Conservation (phyloP, 331 rosid species). For the Pyrus hybrid region DNA sequence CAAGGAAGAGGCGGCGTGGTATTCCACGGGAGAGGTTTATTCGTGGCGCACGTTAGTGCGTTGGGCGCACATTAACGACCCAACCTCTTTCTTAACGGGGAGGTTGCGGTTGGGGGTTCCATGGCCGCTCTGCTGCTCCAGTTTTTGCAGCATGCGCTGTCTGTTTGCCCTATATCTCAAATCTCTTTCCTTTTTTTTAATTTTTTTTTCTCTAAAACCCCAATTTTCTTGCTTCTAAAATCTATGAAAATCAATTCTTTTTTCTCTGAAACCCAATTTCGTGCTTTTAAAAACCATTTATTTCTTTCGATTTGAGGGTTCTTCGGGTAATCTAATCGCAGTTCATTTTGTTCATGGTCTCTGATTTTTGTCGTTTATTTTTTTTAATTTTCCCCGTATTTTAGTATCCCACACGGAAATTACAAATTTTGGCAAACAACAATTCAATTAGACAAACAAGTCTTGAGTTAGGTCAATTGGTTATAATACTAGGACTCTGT, state of each 20-base stretch:
- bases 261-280: neutral
- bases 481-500: no score
- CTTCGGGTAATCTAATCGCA: neutral
- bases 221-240: neutral
- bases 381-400: neutral
- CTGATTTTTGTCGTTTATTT: neutral
- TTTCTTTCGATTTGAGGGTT: neutral
- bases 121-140: slow-evolving; percentile 43
- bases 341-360: neutral
- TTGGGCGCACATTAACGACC: neutral
- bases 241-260: no score
- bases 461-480: neutral
- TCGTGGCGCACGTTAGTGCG: neutral
- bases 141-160: slow-evolving; percentile 41
- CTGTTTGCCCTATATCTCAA: slow-evolving; percentile 38
- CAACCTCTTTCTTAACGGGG: slow-evolving; percentile 42
- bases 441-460: neutral
- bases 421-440: neutral
- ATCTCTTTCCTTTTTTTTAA: no score
- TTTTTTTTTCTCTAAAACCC: no score
- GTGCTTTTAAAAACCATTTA: neutral
- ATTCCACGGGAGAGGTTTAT: slow-evolving; percentile 48
- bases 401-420: neutral
- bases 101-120: slow-evolving; percentile 47
- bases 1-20: neutral